Evolutionary conservation across 2,329 filamentous ascomycete species (phyloP), one percentile per base, ranked within the genome.

Genomic region (Colletotrichum trifolii): DNA sequence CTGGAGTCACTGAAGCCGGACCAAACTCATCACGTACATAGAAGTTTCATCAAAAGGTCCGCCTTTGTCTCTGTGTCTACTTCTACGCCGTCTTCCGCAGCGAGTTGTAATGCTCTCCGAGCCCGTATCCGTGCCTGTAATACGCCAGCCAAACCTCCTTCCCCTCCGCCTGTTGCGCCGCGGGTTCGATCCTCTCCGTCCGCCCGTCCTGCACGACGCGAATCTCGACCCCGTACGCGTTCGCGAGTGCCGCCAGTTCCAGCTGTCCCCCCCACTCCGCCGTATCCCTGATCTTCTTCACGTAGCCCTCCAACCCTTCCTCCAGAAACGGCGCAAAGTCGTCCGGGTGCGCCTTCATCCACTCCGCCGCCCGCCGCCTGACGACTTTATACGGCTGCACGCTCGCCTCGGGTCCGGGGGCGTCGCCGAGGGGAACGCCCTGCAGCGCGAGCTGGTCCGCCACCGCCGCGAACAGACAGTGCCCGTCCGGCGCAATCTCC

Each of bases 71-170:
- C 25, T 25, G 25, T 25, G 25, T 25, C 25, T 25, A 25, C 3
- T 25, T 68, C 54, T 53, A 58, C n/a, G 45, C 13, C 15, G 13
- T 73, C 73, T 82, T 86, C 70, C 87, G 78, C 75, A 99, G 78
- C 57, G 94, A 97, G 76, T 99, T 99, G 79, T 99, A 99, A 79
- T 99, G 96, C 81, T 98, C 96, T 11, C 96, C 96, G 54, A 99
- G 81, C 1, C 95, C 95, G 77, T 96, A 98, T 53, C 92, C 93
- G 80, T 97, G 94, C 72, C 92, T 86, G 78, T 98, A 98, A 78
- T 98, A 99, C 40, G 94, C 95, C 77, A 99, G 77, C 95, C 96
- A 98, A 54, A 86, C 86, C 69, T 79, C 82, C 57, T 77, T 75
- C 25, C 79, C 82, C 55, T 81, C 78, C 4, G 77, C 79, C 35